phyloP scores from a whole-genome alignment of 495 filamentous ascomycete genomes.

The Glutinoglossum americanum region DNA sequence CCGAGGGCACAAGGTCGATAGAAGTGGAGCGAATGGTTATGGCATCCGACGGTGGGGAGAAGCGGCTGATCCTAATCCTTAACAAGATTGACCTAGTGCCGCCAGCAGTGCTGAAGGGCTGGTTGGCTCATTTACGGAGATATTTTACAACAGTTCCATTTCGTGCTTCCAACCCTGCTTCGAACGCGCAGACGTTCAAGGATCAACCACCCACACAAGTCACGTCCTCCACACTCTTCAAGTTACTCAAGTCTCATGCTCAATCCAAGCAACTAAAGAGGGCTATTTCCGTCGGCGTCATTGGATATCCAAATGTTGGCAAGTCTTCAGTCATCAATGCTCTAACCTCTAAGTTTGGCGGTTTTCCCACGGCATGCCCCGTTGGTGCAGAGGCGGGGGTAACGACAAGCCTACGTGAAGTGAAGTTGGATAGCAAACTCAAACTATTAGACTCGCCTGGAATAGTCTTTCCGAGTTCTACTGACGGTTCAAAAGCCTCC shows the following conservation, averaged over 20 bases:
- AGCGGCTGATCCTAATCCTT: slow-evolving; percentile 77
- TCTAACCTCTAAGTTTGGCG: slow-evolving; percentile 59
- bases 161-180: slow-evolving; percentile 60
- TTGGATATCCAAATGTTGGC: slow-evolving; percentile 93
- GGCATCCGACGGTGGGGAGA: slow-evolving; percentile 60
- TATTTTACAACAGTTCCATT: slow-evolving; percentile 88
- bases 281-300: slow-evolving; percentile 75
- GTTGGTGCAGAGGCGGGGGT: slow-evolving; percentile 85
- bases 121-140: slow-evolving; percentile 67
- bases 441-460: slow-evolving; percentile 90
- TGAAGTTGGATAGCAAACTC: slow-evolving; percentile 88
- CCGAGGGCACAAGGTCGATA: slow-evolving; percentile 72
- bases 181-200: slow-evolving; percentile 79
- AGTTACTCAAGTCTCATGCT: slow-evolving; percentile 78
- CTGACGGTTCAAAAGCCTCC: slow-evolving; percentile 28
- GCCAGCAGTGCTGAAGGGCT: slow-evolving; percentile 53
- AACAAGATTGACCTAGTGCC: slow-evolving; percentile 96
- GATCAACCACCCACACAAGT: slow-evolving; percentile 75
- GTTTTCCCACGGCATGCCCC: slow-evolving; percentile 49
- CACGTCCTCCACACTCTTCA: slow-evolving; percentile 74
- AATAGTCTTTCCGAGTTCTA: slow-evolving; percentile 65
- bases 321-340: slow-evolving; percentile 96
- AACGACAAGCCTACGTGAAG: slow-evolving; percentile 67
- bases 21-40: slow-evolving; percentile 79
- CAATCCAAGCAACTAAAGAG: slow-evolving; percentile 66